These are phyloP conservation scores for Schwanniomyces yamadae DNA, from an alignment of 805 yeast species.

Conservation along the genomic window DNA sequence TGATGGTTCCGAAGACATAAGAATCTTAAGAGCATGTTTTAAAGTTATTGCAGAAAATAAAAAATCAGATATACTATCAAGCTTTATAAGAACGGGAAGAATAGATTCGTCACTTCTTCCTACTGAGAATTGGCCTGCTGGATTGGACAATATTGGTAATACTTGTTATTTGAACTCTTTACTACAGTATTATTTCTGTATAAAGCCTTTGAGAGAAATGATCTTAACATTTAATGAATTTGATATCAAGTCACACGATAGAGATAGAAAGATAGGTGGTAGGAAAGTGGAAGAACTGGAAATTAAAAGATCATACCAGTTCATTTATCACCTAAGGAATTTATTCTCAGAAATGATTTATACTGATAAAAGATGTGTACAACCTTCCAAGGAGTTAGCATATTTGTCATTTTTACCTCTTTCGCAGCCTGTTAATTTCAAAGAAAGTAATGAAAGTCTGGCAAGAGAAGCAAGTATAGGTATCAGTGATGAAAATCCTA, in stretches of 20 bases:
- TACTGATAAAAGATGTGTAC: conserved; percentile 60
- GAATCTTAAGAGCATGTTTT: conserved; percentile 57
- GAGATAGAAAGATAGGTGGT: conserved; percentile 79
- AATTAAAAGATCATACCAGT: conserved; percentile 77
- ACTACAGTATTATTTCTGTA: conserved; percentile 84
- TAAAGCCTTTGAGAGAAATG: conserved; percentile 73
- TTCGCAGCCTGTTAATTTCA: conserved; percentile 63
- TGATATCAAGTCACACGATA: conserved; percentile 22
- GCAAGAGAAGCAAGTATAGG: conserved; percentile 10
- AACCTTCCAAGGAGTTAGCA: conserved; percentile 82
- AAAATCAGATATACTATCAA: conserved; percentile 53
- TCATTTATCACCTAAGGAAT: conserved; percentile 67
- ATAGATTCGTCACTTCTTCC: conserved; percentile 58
- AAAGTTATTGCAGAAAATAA: conserved; percentile 53
- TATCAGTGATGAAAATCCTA: conserved; percentile 16
- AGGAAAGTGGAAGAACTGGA: conserved; percentile 77
- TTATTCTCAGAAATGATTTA: conserved; percentile 70
- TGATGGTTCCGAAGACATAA: conserved; percentile 45
- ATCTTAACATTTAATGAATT: conserved; percentile 54
- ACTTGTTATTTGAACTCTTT: conserved; percentile 93
- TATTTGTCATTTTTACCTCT: conserved; percentile 81
- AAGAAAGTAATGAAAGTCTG: conserved; percentile 13
- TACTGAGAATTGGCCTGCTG: conserved; percentile 79
- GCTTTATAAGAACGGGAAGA: conserved; percentile 60
- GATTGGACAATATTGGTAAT: conserved; percentile 91